These are phyloP conservation scores for Fallopia convolvulus DNA, from an alignment of 148 eudicot genomes.

Conservation along the genomic window DNA sequence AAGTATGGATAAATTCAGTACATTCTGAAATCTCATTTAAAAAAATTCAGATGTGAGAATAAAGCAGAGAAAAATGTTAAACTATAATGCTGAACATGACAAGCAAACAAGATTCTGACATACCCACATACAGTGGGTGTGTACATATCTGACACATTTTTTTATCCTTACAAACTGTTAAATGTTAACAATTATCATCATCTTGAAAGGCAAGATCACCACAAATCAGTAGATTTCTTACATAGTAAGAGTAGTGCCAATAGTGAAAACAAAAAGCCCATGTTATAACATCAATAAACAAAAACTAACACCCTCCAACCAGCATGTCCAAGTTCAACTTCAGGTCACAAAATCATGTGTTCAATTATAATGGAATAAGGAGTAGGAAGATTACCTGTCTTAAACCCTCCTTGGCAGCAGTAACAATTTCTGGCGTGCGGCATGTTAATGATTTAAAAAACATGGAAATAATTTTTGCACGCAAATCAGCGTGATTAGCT, in stretches of 20 bases:
- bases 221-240: not conserved
- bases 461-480: constrained; percentile 90
- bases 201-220: not conserved
- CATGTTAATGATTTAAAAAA: constrained; percentile 94
- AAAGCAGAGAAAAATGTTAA: not conserved
- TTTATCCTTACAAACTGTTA: not conserved
- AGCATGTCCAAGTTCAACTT: not conserved
- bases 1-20: constrained; percentile 10
- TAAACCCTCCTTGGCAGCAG: constrained; percentile 94
- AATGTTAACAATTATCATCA: not conserved
- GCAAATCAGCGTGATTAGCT: constrained; percentile 74
- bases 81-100: not conserved
- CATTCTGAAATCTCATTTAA: not conserved
- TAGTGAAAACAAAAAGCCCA: not conserved
- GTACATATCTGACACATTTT: not conserved
- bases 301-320: not conserved
- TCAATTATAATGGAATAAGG: not conserved
- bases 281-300: not conserved
- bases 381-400: constrained; percentile 57
- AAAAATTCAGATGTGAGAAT: constrained; percentile 9
- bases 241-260: not conserved
- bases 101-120: not conserved
- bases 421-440: constrained; percentile 83
- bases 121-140: not conserved
- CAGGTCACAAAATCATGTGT: not conserved